Evolutionary conservation across 371 early-diverging fungal species (phyloP).

Genomic region (Lichtheimia corymbifera): DNA sequence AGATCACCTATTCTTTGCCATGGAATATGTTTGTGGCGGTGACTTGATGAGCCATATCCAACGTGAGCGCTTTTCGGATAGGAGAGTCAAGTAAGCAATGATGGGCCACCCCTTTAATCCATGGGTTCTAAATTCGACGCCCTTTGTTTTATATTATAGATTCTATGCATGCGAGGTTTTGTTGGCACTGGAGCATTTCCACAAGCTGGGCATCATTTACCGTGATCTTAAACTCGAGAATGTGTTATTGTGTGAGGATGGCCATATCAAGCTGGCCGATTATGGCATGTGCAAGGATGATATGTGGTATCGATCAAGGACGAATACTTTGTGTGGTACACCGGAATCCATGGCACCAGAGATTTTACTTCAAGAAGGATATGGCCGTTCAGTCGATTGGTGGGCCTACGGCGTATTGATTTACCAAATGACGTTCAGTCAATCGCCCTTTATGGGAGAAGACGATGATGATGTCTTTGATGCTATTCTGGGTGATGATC

Average conservation of each 20-base stretch:
- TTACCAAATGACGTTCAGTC: constrained; percentile 95
- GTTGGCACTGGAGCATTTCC: constrained; percentile 95
- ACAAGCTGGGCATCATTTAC: constrained; percentile 92
- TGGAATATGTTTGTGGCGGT: constrained; percentile 99
- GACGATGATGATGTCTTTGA: constrained; percentile 96
- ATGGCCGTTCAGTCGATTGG: constrained; percentile 96
- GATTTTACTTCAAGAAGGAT: constrained; percentile 88
- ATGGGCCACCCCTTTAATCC: no score
- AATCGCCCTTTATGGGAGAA: constrained; percentile 91
- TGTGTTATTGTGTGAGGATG: constrained; percentile 89
- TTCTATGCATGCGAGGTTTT: constrained; percentile 98
- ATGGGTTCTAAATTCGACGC: no score
- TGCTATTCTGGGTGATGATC: constrained; percentile 90
- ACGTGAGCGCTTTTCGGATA: constrained; percentile 81
- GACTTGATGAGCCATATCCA: constrained; percentile 98
- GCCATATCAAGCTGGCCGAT: constrained; percentile 98
- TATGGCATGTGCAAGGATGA: constrained; percentile 98
- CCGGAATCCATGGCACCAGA: constrained; percentile 99
- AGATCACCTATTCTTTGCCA: constrained; percentile 93
- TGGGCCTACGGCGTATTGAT: constrained; percentile 99
- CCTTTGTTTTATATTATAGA: constrained; percentile 21
- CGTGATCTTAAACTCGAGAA: constrained; percentile 99
- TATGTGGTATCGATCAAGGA: constrained; percentile 80
- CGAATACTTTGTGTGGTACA: constrained; percentile 98
- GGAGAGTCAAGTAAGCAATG: constrained; percentile 68